A percentile compares a stretch with the other conserved stretches of the same genome.
Conservation (phyloP, 1,284 basidiomycete species). For the Trametes versicolor region DNA sequence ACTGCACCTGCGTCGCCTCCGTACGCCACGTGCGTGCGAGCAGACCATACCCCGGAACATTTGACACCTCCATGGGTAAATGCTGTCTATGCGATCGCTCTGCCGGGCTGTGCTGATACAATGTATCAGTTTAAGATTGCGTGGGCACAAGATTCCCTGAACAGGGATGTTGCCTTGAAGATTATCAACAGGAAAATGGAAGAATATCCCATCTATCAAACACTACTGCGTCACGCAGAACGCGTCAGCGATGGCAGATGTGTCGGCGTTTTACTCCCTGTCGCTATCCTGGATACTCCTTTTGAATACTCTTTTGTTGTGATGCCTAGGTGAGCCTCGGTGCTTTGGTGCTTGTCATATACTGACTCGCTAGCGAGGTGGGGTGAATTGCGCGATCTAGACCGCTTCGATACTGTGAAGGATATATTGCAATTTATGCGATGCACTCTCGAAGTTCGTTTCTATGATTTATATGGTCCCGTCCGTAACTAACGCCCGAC, state of each 20-base stretch:
- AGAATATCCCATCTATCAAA: slow-evolving; percentile 12
- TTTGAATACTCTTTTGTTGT: slow-evolving; percentile 11
- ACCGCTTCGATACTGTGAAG: background rate
- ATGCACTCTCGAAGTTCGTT: slow-evolving; percentile 1
- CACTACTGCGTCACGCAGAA: background rate
- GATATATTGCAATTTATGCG: slow-evolving; percentile 8
- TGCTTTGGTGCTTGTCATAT: background rate
- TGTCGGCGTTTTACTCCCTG: slow-evolving; percentile 10
- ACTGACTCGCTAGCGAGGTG: slow-evolving; percentile 10
- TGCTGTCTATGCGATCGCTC: background rate
- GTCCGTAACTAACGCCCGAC: background rate
- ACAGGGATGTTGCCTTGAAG: slow-evolving; percentile 12
- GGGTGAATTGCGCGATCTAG: background rate
- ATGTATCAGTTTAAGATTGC: background rate
- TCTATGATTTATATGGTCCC: background rate
- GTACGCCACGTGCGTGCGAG: background rate
- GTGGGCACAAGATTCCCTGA: background rate
- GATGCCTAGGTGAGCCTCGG: slow-evolving; percentile 12
- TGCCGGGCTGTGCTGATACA: background rate
- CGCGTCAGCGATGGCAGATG: background rate
- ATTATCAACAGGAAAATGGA: background rate
- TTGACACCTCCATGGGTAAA: background rate
- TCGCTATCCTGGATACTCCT: slow-evolving; percentile 19
- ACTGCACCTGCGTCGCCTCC: background rate
- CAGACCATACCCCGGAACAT: background rate